Evolutionary conservation across 192 early-diverging fungal genomes (phyloP), one percentile per base, ranked within the genome.

Genomic region (Lunasporangiospora selenospora): DNA sequence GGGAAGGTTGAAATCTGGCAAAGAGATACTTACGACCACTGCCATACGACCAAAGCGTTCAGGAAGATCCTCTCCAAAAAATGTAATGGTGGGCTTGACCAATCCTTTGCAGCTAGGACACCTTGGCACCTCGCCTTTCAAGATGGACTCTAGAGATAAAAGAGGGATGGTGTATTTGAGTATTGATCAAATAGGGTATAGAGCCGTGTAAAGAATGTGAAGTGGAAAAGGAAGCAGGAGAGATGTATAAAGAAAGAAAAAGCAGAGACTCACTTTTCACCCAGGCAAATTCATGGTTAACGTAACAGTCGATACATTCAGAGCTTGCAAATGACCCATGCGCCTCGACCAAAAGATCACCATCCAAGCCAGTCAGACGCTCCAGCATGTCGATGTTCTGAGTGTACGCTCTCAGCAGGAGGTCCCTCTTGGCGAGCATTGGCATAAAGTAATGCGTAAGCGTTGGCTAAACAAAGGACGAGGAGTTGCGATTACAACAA

Each of bases 371-470:
- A 6, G 93, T 88, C 1, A 88, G 56, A 11, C 91, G 84, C 77
- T 98, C 95, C 19, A 98, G 77, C 8, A 87, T 93, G 80, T 98
- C 95, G 52, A 98, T 95, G 64, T 98, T 98, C 69, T 97, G 95
- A 11, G 94, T 96, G 65, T 90, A 95, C 63, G 89, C 87, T n/a
- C 93, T 79, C 34, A 88, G 76, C 18, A 97, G 80, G n/a, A 90
- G 11, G 0, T 82, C 71, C 49, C 88, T 84, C 19, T 89, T 56
- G 15, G 75, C 80, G 23, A 97, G 62, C 39, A 93, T 77, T 24
- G 76, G 77, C 40, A 97, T 82, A 67, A 97, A 97, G 54, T 93
- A 91, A 63, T 97, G 95, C 13, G 83, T 84, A 30, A 79, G 64
- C 2, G 95, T 95, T 2, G 95, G 94, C 55, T 81, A 30, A 39